These are phyloP conservation scores for Macrophomina phaseolina DNA, from an alignment of 2,329 filamentous ascomycete species.

Conservation along the genomic window DNA sequence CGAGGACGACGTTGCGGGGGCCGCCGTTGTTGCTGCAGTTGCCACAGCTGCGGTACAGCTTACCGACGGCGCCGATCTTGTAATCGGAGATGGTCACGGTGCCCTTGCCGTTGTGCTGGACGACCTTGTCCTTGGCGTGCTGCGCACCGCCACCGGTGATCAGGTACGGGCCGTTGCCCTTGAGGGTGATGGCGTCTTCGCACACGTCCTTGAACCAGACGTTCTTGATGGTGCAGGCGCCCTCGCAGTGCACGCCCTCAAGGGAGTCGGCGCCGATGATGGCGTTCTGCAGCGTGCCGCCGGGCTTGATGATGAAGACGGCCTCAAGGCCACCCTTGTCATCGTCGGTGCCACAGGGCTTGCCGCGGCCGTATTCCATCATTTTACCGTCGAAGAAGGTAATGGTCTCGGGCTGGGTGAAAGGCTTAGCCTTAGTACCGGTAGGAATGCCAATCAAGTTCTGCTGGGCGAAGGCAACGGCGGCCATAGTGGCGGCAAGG, in stretches of 20 bases:
- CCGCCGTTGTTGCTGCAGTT: constrained; percentile 39
- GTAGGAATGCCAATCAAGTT: too few species aligned
- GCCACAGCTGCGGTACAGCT: constrained; percentile 40
- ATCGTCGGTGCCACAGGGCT: constrained; percentile 44
- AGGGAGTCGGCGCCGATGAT: constrained; percentile 53
- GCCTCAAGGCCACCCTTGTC: constrained; percentile 50
- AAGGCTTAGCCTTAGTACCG: too few species aligned
- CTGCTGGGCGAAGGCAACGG: too few species aligned
- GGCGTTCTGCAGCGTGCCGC: constrained; percentile 55
- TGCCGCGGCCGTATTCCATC: constrained; percentile 46
- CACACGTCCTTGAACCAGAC: constrained; percentile 43
- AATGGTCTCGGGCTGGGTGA: too few species aligned
- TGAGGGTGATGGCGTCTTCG: constrained; percentile 44
- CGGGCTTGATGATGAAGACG: constrained; percentile 54
- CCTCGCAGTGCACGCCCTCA: constrained; percentile 59
- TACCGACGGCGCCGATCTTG: constrained; percentile 36
- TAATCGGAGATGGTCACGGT: constrained; percentile 41
- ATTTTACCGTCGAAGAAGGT: too few species aligned
- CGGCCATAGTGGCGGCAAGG: too few species aligned
- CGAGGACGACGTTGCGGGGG: constrained; percentile 47
- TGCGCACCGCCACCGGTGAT: constrained; percentile 35
- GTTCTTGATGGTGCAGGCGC: constrained; percentile 53
- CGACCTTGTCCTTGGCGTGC: constrained; percentile 38
- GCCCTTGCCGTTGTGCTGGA: constrained; percentile 42
- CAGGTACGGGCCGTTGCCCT: constrained; percentile 36